phyloP scores from a whole-genome alignment of 805 yeast genomes.

The Wickerhamiella cacticola region DNA sequence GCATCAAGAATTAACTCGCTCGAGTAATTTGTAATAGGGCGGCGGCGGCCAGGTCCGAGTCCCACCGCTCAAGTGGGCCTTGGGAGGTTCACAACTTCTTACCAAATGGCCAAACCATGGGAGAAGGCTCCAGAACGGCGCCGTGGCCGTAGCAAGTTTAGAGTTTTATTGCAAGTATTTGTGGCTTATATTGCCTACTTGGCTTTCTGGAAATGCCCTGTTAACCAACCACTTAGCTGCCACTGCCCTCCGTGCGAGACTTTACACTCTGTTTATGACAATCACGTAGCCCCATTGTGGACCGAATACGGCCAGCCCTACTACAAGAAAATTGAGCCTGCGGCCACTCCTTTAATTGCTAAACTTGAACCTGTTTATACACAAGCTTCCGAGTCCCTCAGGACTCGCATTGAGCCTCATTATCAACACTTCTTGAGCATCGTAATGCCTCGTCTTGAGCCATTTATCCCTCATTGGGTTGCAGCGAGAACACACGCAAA shows the following conservation, averaged over 20 bases:
- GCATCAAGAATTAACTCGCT: too few species aligned
- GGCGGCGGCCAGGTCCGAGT: too few species aligned
- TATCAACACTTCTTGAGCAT: not conserved
- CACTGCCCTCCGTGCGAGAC: conserved; percentile 6
- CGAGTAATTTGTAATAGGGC: too few species aligned
- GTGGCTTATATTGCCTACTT: conserved; percentile 10
- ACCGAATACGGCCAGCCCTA: conserved; percentile 3
- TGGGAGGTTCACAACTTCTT: not conserved
- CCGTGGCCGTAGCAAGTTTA: not conserved
- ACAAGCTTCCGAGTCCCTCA: not conserved
- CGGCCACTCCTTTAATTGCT: not conserved
- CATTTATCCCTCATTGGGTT: not conserved
- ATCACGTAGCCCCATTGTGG: conserved; percentile 9
- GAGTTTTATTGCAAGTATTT: not conserved
- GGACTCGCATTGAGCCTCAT: not conserved
- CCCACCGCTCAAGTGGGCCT: not conserved
- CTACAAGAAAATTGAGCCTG: conserved; percentile 6
- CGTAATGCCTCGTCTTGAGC: conserved; percentile 2
- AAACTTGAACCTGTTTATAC: not conserved
- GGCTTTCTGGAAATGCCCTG: conserved; percentile 14
- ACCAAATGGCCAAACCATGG: conserved; percentile 8
- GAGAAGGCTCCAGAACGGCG: conserved; percentile 2
- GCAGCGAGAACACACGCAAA: not conserved
- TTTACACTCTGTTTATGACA: conserved; percentile 2
- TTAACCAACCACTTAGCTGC: conserved; percentile 7